Conservation (phyloP, 495 filamentous ascomycete genomes). For the Acidiella bohemica region DNA sequence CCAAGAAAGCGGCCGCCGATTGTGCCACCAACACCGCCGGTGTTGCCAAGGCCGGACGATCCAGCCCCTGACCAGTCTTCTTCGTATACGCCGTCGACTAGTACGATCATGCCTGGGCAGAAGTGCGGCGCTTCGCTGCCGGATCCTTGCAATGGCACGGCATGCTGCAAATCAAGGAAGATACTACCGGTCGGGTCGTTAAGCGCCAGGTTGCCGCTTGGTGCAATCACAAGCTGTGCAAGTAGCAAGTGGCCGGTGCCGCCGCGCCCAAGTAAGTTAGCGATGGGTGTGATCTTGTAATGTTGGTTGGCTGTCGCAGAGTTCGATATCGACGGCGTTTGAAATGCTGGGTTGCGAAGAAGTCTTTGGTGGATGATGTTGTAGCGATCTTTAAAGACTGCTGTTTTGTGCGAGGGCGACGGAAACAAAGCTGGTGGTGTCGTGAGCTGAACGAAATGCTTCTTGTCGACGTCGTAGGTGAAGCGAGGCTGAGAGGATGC, state of each 20-base stretch:
- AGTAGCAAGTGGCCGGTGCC: slow-evolving; percentile 77
- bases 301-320: slow-evolving; percentile 36
- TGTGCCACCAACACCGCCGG: slow-evolving; percentile 69
- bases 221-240: slow-evolving; percentile 65
- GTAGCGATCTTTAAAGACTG: slow-evolving; percentile 76
- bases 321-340: slow-evolving; percentile 51
- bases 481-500: slow-evolving; percentile 81
- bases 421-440: slow-evolving; percentile 67
- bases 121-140: slow-evolving; percentile 75
- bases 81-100: slow-evolving; percentile 88
- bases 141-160: slow-evolving; percentile 64
- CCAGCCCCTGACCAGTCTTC: slow-evolving; percentile 60
- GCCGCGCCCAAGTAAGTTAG: slow-evolving; percentile 82
- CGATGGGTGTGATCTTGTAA: slow-evolving; percentile 83
- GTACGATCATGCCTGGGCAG: slow-evolving; percentile 82
- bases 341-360: slow-evolving; percentile 84
- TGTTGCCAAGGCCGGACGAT: slow-evolving; percentile 43
- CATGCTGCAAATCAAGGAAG: slow-evolving; percentile 65
- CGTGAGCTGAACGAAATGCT: slow-evolving; percentile 60
- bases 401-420: slow-evolving; percentile 63
- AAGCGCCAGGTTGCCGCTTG: slow-evolving; percentile 69
- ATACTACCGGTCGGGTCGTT: slow-evolving; percentile 81
- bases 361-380: slow-evolving; percentile 82
- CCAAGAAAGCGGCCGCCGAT: slow-evolving; percentile 83
- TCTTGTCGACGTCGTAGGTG: slow-evolving; percentile 73